phyloP scores from a whole-genome alignment of 176 grass and related monocot genomes.

The Oryza nivara region DNA sequence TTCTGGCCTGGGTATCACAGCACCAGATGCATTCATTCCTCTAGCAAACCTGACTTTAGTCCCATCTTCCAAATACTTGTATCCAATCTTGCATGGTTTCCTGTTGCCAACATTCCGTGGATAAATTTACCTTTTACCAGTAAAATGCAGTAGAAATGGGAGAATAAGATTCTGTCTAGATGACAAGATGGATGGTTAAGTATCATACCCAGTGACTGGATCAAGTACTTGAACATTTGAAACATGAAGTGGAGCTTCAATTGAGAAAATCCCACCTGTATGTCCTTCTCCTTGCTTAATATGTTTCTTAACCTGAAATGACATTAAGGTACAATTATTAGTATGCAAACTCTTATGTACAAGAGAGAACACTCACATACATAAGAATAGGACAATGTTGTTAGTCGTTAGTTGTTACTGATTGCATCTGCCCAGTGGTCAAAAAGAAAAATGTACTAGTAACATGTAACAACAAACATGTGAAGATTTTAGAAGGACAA shows the following conservation, averaged over 20 bases:
- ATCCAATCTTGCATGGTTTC: slow-evolving; percentile 81
- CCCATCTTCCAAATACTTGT: slow-evolving; percentile 86
- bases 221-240: slow-evolving; percentile 96
- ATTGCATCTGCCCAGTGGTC: neutral
- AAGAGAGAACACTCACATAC: neutral
- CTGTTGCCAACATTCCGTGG: slow-evolving; percentile 26
- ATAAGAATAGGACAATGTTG: neutral
- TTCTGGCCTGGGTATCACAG: slow-evolving; percentile 81
- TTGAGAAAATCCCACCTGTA: slow-evolving; percentile 90
- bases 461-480: neutral
- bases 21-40: slow-evolving; percentile 76
- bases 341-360: neutral
- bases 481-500: neutral
- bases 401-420: neutral
- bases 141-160: neutral
- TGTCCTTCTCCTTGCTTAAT: slow-evolving; percentile 96
- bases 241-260: slow-evolving; percentile 99
- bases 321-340: neutral
- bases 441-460: neutral
- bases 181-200: neutral
- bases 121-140: neutral
- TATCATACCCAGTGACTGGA: slow-evolving; percentile 73
- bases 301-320: slow-evolving; percentile 93
- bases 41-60: slow-evolving; percentile 79
- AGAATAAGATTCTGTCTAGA: neutral